Conservation (phyloP, 352 stramenopile genomes). For the Globisporangium viniferum region DNA sequence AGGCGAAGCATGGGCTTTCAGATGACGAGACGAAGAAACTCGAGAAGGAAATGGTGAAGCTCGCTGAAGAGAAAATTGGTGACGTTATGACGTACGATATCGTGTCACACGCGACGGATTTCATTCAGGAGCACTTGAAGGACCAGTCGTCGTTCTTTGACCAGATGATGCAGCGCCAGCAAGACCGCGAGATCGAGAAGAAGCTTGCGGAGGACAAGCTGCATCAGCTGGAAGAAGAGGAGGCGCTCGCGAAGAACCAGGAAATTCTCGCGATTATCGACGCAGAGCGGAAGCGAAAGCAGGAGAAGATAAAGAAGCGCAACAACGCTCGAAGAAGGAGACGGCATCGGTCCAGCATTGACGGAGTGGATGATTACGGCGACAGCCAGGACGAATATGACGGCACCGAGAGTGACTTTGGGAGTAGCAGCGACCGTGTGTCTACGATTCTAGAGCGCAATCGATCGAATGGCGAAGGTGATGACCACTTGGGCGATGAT, state of each 20-base stretch:
- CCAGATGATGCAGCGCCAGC: constrained; percentile 83
- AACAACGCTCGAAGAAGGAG: constrained; percentile 33
- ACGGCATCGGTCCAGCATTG: constrained; percentile 58
- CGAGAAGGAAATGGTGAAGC: constrained; percentile 45
- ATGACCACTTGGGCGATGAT: constrained; percentile 16
- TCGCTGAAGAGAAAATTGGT: constrained; percentile 65
- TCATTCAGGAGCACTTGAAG: constrained; percentile 77
- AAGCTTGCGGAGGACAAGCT: constrained; percentile 58
- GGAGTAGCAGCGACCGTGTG: constrained; percentile 32
- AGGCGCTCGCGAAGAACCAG: constrained; percentile 62
- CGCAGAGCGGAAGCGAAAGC: constrained; percentile 61
- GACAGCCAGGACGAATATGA: constrained; percentile 21
- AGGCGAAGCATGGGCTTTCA: constrained; percentile 67
- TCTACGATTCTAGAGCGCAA: constrained; percentile 35
- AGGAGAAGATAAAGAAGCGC: constrained; percentile 57
- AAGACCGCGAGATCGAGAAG: constrained; percentile 56
- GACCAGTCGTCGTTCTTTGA: constrained; percentile 87
- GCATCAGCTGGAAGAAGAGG: constrained; percentile 53
- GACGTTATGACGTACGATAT: constrained; percentile 83
- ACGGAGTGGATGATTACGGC: constrained; percentile 33
- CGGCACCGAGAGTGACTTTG: constrained; percentile 29
- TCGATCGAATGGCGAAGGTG: constrained; percentile 22
- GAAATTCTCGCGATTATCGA: constrained; percentile 81
- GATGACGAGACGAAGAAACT: constrained; percentile 61
- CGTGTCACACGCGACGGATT: constrained; percentile 78